A percentile compares a stretch with the other conserved stretches of the same genome.
Evolutionary conservation across 2,329 filamentous ascomycete species (phyloP).

Genomic region (Fusarium sp.): DNA sequence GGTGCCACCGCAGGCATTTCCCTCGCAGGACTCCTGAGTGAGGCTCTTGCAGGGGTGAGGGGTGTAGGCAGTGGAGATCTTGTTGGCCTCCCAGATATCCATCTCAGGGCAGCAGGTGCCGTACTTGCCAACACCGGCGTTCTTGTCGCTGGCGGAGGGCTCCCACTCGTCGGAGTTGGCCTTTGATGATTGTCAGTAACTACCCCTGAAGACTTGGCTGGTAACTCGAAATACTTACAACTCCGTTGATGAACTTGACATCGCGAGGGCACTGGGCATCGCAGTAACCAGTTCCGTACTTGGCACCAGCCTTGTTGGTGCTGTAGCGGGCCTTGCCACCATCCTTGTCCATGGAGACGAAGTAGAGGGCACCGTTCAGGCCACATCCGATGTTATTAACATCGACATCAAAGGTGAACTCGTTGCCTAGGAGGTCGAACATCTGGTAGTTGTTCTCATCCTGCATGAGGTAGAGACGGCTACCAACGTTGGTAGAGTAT

Average conservation of each 20-base stretch:
- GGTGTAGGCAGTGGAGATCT: constrained; percentile 68
- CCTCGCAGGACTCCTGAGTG: constrained; percentile 60
- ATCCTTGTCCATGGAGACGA: constrained; percentile 67
- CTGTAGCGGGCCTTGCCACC: constrained; percentile 61
- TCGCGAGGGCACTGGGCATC: constrained; percentile 62
- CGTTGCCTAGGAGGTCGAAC: constrained; percentile 70
- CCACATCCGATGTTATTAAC: constrained; percentile 72
- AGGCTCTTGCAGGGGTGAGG: constrained; percentile 67
- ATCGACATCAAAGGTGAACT: constrained; percentile 77
- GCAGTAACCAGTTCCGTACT: constrained; percentile 66
- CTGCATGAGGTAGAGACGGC: constrained; percentile 71
- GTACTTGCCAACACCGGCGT: constrained; percentile 60
- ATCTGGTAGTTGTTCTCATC: constrained; percentile 68
- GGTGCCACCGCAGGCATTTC: constrained; percentile 61
- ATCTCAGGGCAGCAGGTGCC: constrained; percentile 70
- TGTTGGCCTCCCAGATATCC: constrained; percentile 72
- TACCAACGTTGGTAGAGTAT: constrained; percentile 58
- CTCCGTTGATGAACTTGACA: constrained; percentile 65
- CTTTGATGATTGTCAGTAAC: constrained; percentile 47
- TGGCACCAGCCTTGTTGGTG: constrained; percentile 61
- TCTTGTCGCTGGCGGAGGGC: constrained; percentile 60
- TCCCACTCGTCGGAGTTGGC: constrained; percentile 62
- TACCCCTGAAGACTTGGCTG: background rate
- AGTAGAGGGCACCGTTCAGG: constrained; percentile 75
- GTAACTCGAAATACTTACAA: constrained; percentile 44